A percentile compares a stretch with the other conserved stretches of the same genome.
Conservation (phyloP, 2,329 filamentous ascomycete species). For the Septoria petroselini region DNA sequence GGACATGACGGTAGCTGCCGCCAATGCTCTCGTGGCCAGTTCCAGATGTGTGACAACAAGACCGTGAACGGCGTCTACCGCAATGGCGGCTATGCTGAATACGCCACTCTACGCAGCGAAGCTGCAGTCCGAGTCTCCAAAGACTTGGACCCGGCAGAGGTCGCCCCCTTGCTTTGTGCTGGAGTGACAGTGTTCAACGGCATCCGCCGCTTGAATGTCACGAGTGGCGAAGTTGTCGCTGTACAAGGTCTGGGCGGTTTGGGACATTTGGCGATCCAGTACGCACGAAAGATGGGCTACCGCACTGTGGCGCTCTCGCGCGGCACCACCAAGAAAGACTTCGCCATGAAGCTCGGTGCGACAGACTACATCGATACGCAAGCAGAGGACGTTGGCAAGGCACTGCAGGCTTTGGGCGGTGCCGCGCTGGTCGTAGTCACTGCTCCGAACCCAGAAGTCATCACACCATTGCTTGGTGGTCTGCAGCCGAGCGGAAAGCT, state of each 20-base stretch:
- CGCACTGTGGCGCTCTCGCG: slow-evolving; percentile 52
- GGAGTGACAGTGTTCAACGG: slow-evolving; percentile 54
- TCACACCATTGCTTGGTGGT: slow-evolving; percentile 54
- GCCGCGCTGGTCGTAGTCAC: slow-evolving; percentile 62
- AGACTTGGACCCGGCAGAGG: slow-evolving; percentile 46
- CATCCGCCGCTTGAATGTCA: slow-evolving; percentile 49
- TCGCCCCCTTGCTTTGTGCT: slow-evolving; percentile 48
- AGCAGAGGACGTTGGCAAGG: slow-evolving; percentile 48
- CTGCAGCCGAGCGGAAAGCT: slow-evolving; percentile 57
- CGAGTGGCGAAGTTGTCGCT: slow-evolving; percentile 48
- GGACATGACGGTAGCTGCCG: slow-evolving; percentile 62
- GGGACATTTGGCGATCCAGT: slow-evolving; percentile 55
- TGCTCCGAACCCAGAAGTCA: slow-evolving; percentile 57
- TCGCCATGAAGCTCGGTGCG: slow-evolving; percentile 55
- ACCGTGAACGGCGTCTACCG: slow-evolving; percentile 63
- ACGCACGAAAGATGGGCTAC: slow-evolving; percentile 52
- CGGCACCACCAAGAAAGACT: slow-evolving; percentile 51
- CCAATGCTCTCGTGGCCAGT: slow-evolving; percentile 60
- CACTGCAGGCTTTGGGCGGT: slow-evolving; percentile 58
- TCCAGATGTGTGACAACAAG: slow-evolving; percentile 65
- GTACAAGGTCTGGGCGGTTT: slow-evolving; percentile 51
- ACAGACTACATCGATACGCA: slow-evolving; percentile 57
- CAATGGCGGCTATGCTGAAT: slow-evolving; percentile 65
- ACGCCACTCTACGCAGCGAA: slow-evolving; percentile 58
- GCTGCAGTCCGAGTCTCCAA: slow-evolving; percentile 55